phyloP scores from a whole-genome alignment of 805 yeast genomes.

The Brettanomyces custersianus region DNA sequence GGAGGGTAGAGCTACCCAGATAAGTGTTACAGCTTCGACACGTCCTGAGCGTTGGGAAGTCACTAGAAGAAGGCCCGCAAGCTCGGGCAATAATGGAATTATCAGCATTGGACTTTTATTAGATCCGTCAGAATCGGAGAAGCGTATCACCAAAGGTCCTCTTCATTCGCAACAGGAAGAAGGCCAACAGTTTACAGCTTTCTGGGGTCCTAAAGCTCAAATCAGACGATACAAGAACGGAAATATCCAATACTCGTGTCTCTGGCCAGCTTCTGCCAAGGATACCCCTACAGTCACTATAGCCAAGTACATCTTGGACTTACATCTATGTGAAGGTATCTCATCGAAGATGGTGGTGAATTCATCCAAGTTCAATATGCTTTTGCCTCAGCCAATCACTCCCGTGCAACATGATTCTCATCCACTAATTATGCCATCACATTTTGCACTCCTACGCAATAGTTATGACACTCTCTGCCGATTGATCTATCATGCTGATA shows the following conservation, averaged over 20 bases:
- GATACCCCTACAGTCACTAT: slow-evolving; percentile 63
- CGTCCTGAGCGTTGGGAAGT: slow-evolving; percentile 27
- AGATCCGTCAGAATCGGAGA: slow-evolving; percentile 67
- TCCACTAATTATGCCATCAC: slow-evolving; percentile 33
- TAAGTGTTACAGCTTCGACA: slow-evolving; percentile 22
- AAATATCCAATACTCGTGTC: slow-evolving; percentile 79
- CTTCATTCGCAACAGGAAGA: slow-evolving; percentile 46
- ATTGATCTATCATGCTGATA: slow-evolving; percentile 32
- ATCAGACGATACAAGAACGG: slow-evolving; percentile 92
- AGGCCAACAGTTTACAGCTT: slow-evolving; percentile 60
- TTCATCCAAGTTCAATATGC: slow-evolving; percentile 36
- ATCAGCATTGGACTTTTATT: slow-evolving; percentile 56
- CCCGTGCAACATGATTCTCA: slow-evolving; percentile 48
- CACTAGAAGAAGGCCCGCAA: slow-evolving; percentile 43
- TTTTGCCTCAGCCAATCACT: slow-evolving; percentile 51
- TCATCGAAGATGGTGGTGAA: slow-evolving; percentile 29
- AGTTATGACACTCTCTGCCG: slow-evolving; percentile 47
- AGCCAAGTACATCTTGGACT: slow-evolving; percentile 49
- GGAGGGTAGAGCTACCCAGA: slow-evolving; percentile 37
- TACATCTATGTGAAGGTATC: slow-evolving; percentile 45
- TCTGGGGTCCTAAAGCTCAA: slow-evolving; percentile 86
- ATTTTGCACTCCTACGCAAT: slow-evolving; percentile 33
- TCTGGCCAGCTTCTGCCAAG: slow-evolving; percentile 57
- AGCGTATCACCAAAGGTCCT: slow-evolving; percentile 83
- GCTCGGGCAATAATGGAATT: slow-evolving; percentile 14